Conservation (phyloP, 371 early-diverging fungal species). For the Rhizopus microsporus region DNA sequence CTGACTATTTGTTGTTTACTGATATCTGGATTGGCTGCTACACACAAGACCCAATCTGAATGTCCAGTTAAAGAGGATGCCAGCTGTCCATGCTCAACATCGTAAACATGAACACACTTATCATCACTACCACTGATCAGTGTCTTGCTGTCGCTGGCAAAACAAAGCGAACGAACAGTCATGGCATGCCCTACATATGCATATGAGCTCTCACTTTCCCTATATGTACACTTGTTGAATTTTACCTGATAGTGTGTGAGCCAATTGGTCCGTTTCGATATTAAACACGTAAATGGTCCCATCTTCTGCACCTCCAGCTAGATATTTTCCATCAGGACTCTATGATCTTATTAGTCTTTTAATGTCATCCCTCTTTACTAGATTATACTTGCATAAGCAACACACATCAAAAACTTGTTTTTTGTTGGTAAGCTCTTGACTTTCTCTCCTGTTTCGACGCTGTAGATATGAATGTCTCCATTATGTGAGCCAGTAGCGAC, state of each 20-base stretch:
- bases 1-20: conserved; percentile 75
- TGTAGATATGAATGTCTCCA: conserved; percentile 73
- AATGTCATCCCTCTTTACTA: no score
- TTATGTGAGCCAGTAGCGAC: conserved; percentile 76
- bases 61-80: conserved; percentile 78
- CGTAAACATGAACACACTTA: conserved; percentile 79
- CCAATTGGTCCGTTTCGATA: conserved; percentile 65
- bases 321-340: conserved; percentile 77
- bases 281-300: conserved; percentile 78
- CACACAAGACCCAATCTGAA: conserved; percentile 74
- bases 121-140: conserved; percentile 82
- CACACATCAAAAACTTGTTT: conserved; percentile 75
- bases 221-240: conserved; percentile 15
- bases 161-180: conserved; percentile 72
- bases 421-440: conserved; percentile 63
- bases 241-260: conserved; percentile 67
- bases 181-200: conserved; percentile 65
- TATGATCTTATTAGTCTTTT: conserved; percentile 17
- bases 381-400: conserved; percentile 68
- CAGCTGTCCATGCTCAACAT: conserved; percentile 77
- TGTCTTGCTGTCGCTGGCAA: conserved; percentile 72
- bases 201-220: conserved; percentile 4
- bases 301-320: conserved; percentile 79
- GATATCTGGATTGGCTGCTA: conserved; percentile 66
- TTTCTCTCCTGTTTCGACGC: conserved; percentile 66